Base-by-base conservation (phyloP, 2,329 filamentous ascomycete species). In the Exserohilum turcica region DNA sequence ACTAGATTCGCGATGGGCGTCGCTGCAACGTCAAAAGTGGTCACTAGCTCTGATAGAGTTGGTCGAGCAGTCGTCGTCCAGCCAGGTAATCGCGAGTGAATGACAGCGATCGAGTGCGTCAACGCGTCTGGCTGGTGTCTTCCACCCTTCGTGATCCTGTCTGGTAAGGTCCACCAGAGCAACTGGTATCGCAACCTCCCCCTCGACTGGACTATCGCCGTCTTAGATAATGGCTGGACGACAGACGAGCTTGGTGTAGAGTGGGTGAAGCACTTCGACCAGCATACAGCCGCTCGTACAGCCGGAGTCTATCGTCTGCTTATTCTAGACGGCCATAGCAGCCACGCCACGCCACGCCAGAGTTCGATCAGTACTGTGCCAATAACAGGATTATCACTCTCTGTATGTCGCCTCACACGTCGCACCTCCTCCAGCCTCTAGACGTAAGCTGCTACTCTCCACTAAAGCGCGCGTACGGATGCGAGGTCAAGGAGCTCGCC, bases 141-240 rank as follows among this genome's bases (percentile, higher is more conserved):
- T 13, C 51, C 16, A 36, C 52, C 16, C 4, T 49, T 59, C 27
- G 45, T 59, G 15, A 56, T 59, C 19, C 45, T 59, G 15, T 15
- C 38, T 16, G 18, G 52, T 28, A 52, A 45, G 35, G 9, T 19
- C 21, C 29, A 52, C 33, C 27, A 48, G 21, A 21, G 16, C 15
- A 37, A 16, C 37, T 50, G 15, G 40, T 49, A 56, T 32, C 12
- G 24, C 2, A 9, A 16, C 16, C 36, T 39, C 16, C 31, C 27
- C n/a, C 16, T 16, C 21, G 37, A 19, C 45, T 48, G 3, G 28
- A 12, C 7, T 32, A 9, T 32, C 10, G 29, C n/a, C n/a, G n/a
- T n/a, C n/a, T n/a, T n/a, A n/a, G n/a, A n/a, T n/a, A n/a, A n/a
- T n/a, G n/a, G n/a, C n/a, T n/a, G n/a, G n/a, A n/a, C n/a, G n/a